Evolutionary conservation across 2,329 filamentous ascomycete species (phyloP).

Genomic region (Pseudocercospora eumusae): DNA sequence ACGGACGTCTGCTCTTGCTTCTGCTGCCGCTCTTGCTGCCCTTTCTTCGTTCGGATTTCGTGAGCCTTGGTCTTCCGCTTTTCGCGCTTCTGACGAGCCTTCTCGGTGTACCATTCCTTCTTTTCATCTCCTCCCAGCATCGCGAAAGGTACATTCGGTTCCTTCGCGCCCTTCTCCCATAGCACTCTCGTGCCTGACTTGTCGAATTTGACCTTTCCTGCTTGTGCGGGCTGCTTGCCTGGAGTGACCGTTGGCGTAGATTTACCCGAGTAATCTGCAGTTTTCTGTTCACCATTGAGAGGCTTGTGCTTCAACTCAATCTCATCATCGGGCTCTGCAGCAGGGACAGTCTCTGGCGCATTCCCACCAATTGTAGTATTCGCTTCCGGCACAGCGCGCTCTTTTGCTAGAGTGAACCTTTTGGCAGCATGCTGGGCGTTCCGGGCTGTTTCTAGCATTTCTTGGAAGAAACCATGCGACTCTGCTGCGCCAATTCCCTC

Average conservation of each 20-base stretch:
- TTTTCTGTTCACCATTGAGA: neutral
- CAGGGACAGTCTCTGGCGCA: neutral
- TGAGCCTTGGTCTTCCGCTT: conserved; percentile 16
- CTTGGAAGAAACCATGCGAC: conserved; percentile 31
- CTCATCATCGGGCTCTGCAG: neutral
- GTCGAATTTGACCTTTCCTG: conserved; percentile 11
- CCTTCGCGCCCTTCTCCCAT: conserved; percentile 11
- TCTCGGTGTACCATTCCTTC: conserved; percentile 13
- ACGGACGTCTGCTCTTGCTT: neutral
- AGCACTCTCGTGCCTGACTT: conserved; percentile 13
- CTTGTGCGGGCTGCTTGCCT: neutral
- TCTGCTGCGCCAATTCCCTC: conserved; percentile 29
- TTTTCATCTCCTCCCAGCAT: conserved; percentile 10
- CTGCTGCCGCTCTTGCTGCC: neutral
- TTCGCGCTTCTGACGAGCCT: conserved; percentile 9
- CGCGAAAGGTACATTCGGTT: conserved; percentile 6
- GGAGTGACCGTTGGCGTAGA: neutral
- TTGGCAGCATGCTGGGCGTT: conserved; percentile 27
- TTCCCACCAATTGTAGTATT: conserved; percentile 5
- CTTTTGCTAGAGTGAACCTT: conserved; percentile 18
- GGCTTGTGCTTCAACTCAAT: conserved; percentile 5
- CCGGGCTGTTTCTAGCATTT: conserved; percentile 28
- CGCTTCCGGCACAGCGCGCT: neutral
- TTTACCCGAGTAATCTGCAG: neutral
- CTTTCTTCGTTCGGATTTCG: neutral